These are phyloP conservation scores for Thermothelomyces thermophilus DNA, from an alignment of 2,329 filamentous ascomycete genomes.

Conservation along the genomic window DNA sequence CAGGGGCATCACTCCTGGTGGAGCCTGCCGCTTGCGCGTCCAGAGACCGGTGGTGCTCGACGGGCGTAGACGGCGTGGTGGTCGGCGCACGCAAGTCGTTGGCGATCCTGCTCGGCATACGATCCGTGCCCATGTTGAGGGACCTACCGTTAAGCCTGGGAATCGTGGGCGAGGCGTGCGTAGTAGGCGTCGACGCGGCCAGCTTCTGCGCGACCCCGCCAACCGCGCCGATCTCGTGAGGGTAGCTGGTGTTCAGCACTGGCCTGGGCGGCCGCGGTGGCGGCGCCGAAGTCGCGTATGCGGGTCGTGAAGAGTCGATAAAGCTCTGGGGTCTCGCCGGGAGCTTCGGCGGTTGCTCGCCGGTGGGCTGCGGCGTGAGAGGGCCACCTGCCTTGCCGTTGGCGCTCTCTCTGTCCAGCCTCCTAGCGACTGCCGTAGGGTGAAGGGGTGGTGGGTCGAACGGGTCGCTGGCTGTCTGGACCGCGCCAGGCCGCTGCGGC, in stretches of 20 bases:
- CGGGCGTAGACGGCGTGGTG: conserved; percentile 13
- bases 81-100: conserved; percentile 32
- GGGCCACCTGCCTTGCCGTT: conserved; percentile 35
- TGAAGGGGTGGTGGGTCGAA: conserved; percentile 51
- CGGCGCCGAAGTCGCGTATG: conserved; percentile 26
- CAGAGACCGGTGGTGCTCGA: conserved; percentile 13
- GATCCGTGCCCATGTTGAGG: conserved; percentile 41
- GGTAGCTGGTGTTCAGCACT: conserved; percentile 22
- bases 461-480: conserved; percentile 40
- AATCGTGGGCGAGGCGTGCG: conserved; percentile 37
- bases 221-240: conserved; percentile 24
- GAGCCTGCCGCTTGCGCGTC: conserved; percentile 15
- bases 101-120: conserved; percentile 34
- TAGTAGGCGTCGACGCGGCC: conserved; percentile 40
- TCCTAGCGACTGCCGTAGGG: conserved; percentile 39
- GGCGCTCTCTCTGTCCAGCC: conserved; percentile 40
- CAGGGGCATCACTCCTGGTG: conserved; percentile 39
- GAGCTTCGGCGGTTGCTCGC: conserved; percentile 41
- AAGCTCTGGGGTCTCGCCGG: conserved; percentile 42
- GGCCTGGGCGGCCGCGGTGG: conserved; percentile 41
- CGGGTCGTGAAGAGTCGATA: conserved; percentile 28
- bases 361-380: conserved; percentile 36
- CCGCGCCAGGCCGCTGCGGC: conserved; percentile 28
- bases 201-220: conserved; percentile 34
- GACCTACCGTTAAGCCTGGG: conserved; percentile 41